A percentile compares a stretch with the other conserved stretches of the same genome.
Evolutionary conservation across 768 basidiomycete genomes (phyloP).

Genomic region (Dioszegia crocea): DNA sequence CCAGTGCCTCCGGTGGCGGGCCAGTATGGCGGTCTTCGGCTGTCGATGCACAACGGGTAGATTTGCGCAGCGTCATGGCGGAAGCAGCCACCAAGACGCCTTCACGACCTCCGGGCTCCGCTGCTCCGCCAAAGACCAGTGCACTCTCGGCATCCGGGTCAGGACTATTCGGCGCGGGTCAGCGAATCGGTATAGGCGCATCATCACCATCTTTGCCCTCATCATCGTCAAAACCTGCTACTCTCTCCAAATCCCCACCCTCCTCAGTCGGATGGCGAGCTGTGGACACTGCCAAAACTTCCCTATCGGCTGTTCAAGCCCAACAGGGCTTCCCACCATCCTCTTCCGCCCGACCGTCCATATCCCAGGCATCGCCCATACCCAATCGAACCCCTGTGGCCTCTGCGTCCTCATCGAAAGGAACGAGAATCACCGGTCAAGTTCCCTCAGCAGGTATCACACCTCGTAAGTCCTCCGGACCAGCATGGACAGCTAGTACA

Average conservation of each 20-base stretch:
- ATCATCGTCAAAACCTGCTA: slow-evolving; percentile 5
- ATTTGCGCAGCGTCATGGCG: slow-evolving; percentile 82
- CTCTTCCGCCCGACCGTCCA: slow-evolving; percentile 1
- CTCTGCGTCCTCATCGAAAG: not conserved
- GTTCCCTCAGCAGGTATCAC: not conserved
- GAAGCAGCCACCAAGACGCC: slow-evolving; percentile 54
- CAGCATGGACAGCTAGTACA: slow-evolving; percentile 59
- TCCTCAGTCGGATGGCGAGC: slow-evolving; percentile 25
- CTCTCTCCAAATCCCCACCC: not conserved
- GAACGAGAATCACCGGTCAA: slow-evolving; percentile 15
- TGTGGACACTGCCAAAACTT: slow-evolving; percentile 17
- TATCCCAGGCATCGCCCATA: slow-evolving; percentile 24
- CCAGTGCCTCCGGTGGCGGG: slow-evolving; percentile 15
- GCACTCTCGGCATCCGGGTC: too few relatives aligned
- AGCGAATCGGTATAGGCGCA: slow-evolving; percentile 3
- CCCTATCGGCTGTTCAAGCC: slow-evolving; percentile 31
- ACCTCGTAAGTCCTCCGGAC: slow-evolving; percentile 16
- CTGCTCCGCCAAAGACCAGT: not conserved
- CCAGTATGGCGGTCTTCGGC: slow-evolving; percentile 25
- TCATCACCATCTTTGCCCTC: slow-evolving; percentile 9
- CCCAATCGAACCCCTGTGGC: slow-evolving; percentile 17
- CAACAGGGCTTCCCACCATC: slow-evolving; percentile 20
- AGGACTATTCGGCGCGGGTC: too few relatives aligned
- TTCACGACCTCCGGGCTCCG: slow-evolving; percentile 7
- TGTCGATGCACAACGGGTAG: slow-evolving; percentile 57